Base-by-base conservation (phyloP, 2,329 filamentous ascomycete species). In the Ustulina deusta region DNA sequence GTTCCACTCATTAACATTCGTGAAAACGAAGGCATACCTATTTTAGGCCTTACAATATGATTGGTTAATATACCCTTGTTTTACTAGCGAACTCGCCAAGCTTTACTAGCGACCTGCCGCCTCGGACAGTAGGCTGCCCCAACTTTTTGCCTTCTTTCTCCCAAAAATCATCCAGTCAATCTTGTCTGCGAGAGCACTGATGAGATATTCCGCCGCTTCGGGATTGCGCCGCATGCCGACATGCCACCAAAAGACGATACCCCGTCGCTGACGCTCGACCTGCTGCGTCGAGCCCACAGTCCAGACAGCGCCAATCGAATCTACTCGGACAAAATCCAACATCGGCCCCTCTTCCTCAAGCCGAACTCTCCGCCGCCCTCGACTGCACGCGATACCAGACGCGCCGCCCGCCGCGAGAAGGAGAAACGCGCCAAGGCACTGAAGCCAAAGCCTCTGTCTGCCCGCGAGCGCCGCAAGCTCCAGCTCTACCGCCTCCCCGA, bases 311-410 rank as follows among this genome's bases (percentile, higher is more conserved):
- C 90, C 62, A 82, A 84, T 38, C 86, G 89, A 61, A 92, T 97
- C 79, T 95, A 91, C 84, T 85, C 86, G 69, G 93, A 97, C 71
- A 94, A 94, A 80, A 89, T 97, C 78, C 89, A 93, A 74, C 90
- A 93, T 77, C 93, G 93, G 54, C 90, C 93, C 0, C 89, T 97
- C 64, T 89, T 91, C 75, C 88, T 97, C 3, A 89, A 91, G 48
- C 90, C 93, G 6, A 91, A 90, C 25, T 93, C 92, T 0, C 92
- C 93, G 1, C 84, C 85, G 0, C 79, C 88, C 74, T 72, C 85
- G 58, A 87, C 89, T 74, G 86, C 86, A 22, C 89, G 90, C 69
- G 82, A 85, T n/a, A 81, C 82, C 44, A 55, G 74, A 20, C 86
- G 78, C 9, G 76, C 75, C 38, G 72, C 74, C 27, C 76, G 86